Percentiles rank a stretch among this genome's conserved stretches.
These are phyloP conservation scores for Myxozyma vanderwaltii DNA, from an alignment of 805 yeast species.

Conservation along the genomic window DNA sequence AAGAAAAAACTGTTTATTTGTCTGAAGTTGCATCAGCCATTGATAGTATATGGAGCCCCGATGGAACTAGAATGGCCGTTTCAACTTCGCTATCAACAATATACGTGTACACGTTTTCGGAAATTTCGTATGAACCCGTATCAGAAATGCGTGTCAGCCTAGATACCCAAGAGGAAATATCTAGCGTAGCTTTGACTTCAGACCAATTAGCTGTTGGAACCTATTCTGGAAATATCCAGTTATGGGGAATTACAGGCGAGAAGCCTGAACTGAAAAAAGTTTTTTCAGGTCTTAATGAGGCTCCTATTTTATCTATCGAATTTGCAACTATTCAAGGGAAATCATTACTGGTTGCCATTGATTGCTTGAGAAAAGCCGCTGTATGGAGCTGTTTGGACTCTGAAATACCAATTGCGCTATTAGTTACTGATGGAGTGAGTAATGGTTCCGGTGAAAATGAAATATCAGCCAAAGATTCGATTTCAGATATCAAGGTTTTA, in stretches of 20 bases:
- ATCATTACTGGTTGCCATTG: constrained; percentile 16
- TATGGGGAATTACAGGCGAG: constrained; percentile 6
- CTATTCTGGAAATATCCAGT: constrained; percentile 12
- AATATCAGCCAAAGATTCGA: constrained; percentile 10
- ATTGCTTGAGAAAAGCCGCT: constrained; percentile 27
- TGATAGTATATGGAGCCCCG: constrained; percentile 23
- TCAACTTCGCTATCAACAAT: constrained; percentile 16
- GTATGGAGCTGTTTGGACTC: constrained; percentile 15
- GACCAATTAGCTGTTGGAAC: constrained; percentile 17
- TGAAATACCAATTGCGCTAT: background rate
- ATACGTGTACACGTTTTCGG: constrained; percentile 4
- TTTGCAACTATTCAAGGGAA: constrained; percentile 33
- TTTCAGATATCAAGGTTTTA: constrained; percentile 16
- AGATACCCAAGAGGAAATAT: constrained; percentile 9
- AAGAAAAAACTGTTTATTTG: background rate
- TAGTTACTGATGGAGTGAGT: background rate
- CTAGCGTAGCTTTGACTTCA: constrained; percentile 5
- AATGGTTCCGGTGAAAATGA: constrained; percentile 2
- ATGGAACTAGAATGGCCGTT: constrained; percentile 15
- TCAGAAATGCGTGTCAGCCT: background rate
- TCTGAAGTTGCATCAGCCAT: constrained; percentile 7
- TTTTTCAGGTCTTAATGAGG: constrained; percentile 3
- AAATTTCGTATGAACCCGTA: background rate
- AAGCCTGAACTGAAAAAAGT: background rate
- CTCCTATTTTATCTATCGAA: constrained; percentile 21